A percentile compares a stretch with the other conserved stretches of the same genome.
Evolutionary conservation across 768 basidiomycete species (phyloP).

Genomic region (Pluteus cervinus): DNA sequence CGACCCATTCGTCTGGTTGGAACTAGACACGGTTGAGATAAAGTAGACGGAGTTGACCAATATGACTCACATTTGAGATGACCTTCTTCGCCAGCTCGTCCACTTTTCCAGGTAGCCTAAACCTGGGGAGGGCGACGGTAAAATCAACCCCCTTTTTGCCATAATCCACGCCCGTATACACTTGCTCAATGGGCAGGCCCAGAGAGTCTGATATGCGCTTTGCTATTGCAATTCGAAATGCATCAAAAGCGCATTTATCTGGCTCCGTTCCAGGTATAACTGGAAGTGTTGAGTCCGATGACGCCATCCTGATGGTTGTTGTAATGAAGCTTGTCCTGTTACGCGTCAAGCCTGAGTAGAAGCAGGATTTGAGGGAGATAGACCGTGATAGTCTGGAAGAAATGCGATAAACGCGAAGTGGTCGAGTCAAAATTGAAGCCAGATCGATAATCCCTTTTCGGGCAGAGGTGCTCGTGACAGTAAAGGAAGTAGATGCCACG

Average conservation of each 20-base stretch:
- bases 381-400: no score
- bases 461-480: no score
- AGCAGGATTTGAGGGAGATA: no score
- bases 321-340: no score
- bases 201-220: constrained; percentile 61
- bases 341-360: no score
- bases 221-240: constrained; percentile 80
- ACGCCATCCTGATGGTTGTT: constrained; percentile 19
- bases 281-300: constrained; percentile 20
- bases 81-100: constrained; percentile 75
- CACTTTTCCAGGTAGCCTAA: constrained; percentile 77
- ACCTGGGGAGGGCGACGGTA: constrained; percentile 86
- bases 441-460: no score
- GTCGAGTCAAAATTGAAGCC: no score
- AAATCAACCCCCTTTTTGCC: constrained; percentile 95
- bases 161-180: constrained; percentile 80
- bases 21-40: constrained; percentile 45
- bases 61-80: constrained; percentile 48
- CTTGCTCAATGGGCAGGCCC: constrained; percentile 68
- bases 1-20: constrained; percentile 74
- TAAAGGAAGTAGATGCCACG: no score
- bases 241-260: constrained; percentile 60
- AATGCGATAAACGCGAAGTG: no score
- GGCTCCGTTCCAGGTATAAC: constrained; percentile 48
- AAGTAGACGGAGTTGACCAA: constrained; percentile 1